phyloP scores from a whole-genome alignment of 2,329 filamentous ascomycete species.

The Xylariaceae sp. region DNA sequence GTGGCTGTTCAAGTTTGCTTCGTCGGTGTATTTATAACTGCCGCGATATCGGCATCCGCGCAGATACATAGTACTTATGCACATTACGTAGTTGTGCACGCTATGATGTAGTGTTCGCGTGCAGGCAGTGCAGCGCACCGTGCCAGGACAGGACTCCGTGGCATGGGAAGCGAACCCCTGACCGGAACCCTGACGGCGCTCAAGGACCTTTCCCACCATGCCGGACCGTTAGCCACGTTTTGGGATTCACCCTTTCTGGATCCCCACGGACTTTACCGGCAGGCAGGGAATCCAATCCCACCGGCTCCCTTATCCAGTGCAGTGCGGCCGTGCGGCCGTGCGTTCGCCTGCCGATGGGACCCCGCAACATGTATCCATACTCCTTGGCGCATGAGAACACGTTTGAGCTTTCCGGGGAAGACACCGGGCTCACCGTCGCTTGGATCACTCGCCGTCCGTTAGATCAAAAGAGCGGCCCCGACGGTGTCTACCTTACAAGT shows the following conservation, averaged over 20 bases:
- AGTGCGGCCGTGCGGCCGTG: not conserved
- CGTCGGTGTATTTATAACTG: too few relatives aligned
- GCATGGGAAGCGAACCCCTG: conserved; percentile 3
- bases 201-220: conserved; percentile 7
- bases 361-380: not conserved
- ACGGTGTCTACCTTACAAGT: too few relatives aligned
- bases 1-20: too few relatives aligned
- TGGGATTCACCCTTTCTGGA: conserved; percentile 14
- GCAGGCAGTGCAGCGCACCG: not conserved
- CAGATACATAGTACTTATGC: too few relatives aligned
- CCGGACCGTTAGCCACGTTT: conserved; percentile 23
- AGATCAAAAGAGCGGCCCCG: too few relatives aligned
- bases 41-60: too few relatives aligned
- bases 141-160: too few relatives aligned
- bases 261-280: conserved; percentile 1
- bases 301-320: not conserved
- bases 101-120: too few relatives aligned
- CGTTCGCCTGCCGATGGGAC: not conserved
- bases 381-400: not conserved
- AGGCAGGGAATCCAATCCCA: conserved; percentile 7
- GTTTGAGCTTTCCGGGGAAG: too few relatives aligned
- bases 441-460: too few relatives aligned
- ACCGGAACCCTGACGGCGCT: too few relatives aligned
- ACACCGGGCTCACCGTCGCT: not conserved
- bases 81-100: too few relatives aligned